phyloP scores from a whole-genome alignment of 2,329 filamentous ascomycete species.

The Chaetomiaceae sp. region DNA sequence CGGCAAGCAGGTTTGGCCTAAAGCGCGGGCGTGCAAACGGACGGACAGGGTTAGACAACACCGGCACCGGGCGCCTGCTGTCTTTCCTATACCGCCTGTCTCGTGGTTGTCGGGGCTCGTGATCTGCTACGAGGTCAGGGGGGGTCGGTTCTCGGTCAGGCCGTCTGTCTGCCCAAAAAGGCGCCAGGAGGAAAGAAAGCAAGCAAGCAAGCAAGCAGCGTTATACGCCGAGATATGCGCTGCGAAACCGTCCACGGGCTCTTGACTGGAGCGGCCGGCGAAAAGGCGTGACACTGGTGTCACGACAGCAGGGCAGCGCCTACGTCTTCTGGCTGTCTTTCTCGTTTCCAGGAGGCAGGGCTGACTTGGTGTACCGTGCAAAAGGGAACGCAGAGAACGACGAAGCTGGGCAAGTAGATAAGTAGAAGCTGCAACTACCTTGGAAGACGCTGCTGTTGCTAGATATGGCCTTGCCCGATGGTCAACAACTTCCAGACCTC shows the following conservation, averaged over 20 bases:
- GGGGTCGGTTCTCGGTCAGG: background rate
- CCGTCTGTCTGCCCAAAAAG: background rate
- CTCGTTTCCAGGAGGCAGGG: background rate
- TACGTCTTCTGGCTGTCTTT: background rate
- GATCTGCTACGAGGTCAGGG: background rate
- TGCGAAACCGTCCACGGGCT: background rate
- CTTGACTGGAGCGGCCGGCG: conserved; percentile 10
- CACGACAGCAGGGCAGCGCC: conserved; percentile 5
- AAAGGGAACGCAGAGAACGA: background rate
- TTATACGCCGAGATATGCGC: conserved; percentile 6
- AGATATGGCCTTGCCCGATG: background rate
- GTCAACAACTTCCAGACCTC: background rate
- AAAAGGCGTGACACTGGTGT: conserved; percentile 13
- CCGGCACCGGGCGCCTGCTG: conserved; percentile 8
- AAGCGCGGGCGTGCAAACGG: conserved; percentile 14
- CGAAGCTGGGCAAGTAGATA: background rate
- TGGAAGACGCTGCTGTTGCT: background rate
- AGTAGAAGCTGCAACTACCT: too few species aligned
- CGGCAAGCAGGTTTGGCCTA: conserved; percentile 3
- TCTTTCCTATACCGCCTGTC: conserved; percentile 7
- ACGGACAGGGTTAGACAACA: background rate
- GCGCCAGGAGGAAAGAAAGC: background rate
- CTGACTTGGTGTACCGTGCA: conserved; percentile 8
- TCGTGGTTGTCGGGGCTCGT: background rate
- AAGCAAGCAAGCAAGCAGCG: background rate